Evolutionary conservation across 768 basidiomycete species (phyloP), one percentile per base, ranked within the genome.

Genomic region (Cyathus striatus): DNA sequence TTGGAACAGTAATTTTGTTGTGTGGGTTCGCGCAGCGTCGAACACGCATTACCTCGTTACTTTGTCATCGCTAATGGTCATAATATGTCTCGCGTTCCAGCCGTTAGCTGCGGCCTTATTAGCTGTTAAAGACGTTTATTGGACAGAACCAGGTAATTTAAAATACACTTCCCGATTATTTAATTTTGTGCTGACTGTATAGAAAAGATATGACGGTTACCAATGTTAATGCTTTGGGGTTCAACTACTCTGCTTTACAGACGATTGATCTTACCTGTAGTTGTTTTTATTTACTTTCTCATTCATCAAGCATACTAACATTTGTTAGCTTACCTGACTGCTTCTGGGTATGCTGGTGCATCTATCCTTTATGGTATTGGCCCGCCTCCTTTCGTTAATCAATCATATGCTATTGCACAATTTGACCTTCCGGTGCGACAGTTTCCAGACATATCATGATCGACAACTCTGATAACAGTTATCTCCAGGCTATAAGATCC

Each of bases 271-370:
- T 79, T 27, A 73, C 73, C 0, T 58, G 77, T 76, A 42, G 70
- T n/a, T n/a, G n/a, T n/a, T n/a, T n/a, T n/a, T n/a, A n/a, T n/a
- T n/a, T 9, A 9, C n/a, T n/a, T 7, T n/a, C n/a, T 30, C n/a
- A n/a, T n/a, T n/a, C n/a, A n/a, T 30, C 27, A 9, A 9, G 9
- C 27, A 30, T 30, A 30, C 27, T 30, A n/a, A 30, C 27, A n/a
- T n/a, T 22, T 6, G n/a, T n/a, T 47, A 78, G 74, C 67, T 3
- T 79, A 78, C 56, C 54, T 76, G 32, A 68, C 73, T 26, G 78
- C 76, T 5, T 72, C 78, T 6, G 78, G 78, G 10, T 79, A 69
- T 46, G 74, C 78, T 10, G 69, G 73, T 9, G 70, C 77, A 5
- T 63, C 65, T 2, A 67, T 73, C 6, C 51, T 74, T 20, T 80